phyloP scores from a whole-genome alignment of 192 early-diverging fungal species.

The Coemansia sp. region DNA sequence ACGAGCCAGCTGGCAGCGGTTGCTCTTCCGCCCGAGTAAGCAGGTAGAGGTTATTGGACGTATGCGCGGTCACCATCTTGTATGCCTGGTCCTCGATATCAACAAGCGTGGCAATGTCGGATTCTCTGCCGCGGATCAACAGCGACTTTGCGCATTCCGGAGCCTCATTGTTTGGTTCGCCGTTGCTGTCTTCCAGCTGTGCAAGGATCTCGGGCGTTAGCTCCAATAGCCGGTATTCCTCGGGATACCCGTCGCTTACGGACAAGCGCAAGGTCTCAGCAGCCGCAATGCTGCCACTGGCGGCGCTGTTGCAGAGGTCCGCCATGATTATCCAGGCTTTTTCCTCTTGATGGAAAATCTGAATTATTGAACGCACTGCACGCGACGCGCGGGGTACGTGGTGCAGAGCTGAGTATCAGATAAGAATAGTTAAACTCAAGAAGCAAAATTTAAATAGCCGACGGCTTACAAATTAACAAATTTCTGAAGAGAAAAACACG shows the following conservation, averaged over 20 bases:
- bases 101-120: slow-evolving; percentile 35
- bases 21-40: slow-evolving; percentile 7
- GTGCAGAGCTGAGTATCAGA: neutral
- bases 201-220: slow-evolving; percentile 37
- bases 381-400: neutral
- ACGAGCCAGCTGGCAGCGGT: neutral
- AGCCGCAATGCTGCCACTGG: neutral
- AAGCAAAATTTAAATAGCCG: neutral
- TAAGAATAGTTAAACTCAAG: neutral
- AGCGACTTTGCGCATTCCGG: slow-evolving; percentile 9
- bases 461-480: neutral
- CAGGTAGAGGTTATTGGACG: slow-evolving; percentile 53
- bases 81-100: slow-evolving; percentile 31
- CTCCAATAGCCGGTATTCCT: slow-evolving; percentile 43
- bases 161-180: neutral
- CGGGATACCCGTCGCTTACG: slow-evolving; percentile 48
- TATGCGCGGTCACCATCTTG: slow-evolving; percentile 46
- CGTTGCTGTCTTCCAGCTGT: slow-evolving; percentile 23
- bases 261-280: slow-evolving; percentile 25
- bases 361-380: neutral
- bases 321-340: neutral
- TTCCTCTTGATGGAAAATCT: neutral
- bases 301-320: slow-evolving; percentile 1
- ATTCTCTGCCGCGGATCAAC: slow-evolving; percentile 36
- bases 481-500: neutral